Evolutionary conservation across 768 basidiomycete species (phyloP), one percentile per base, ranked within the genome.

Genomic region (Serendipita indica): DNA sequence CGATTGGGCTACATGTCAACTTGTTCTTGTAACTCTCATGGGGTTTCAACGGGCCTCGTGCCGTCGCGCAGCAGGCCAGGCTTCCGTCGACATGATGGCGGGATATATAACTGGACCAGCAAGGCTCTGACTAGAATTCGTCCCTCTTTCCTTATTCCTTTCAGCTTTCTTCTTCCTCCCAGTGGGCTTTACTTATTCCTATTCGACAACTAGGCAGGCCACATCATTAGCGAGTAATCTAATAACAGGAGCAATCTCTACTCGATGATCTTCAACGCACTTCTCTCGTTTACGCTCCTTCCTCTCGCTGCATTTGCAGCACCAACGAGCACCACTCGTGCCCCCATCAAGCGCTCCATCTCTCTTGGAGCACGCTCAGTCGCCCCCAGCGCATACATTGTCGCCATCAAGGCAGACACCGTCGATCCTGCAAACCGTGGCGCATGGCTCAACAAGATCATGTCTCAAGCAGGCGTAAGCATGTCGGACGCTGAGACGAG

Each of bases 371-470:
- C 49, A 27, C 20, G 10, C 20, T 16, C 22, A 7, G 49, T 54
- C 6, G 49, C 22, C 5, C 20, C 20, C n/a, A 2, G 30, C 22
- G 49, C 49, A 4, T 54, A 54, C 30, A 54, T 54, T 54, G 22
- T 54, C 22, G n/a, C 49, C 22, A 54, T 54, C 49, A 54, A 54
- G 49, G 49, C 20, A 10, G 30, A 54, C 30, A 54, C 49, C 22
- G 49, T 54, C 49, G 49, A 54, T 32, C 49, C 49, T n/a, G 30
- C 49, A 16, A 54, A 54, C 30, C 49, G 49, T n/a, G 49, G 16
- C 10, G 49, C 30, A 27, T 54, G 49, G 49, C 20, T 54, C 20
- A 54, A 54, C 22, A 54, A 54, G 20, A 32, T 54, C 10, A 54
- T 54, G 49, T 22, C 49, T 30, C n/a, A 25, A 3, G 49, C 49